Conservation (phyloP, 352 stramenopile genomes). For the Globisporangium parvum region DNA sequence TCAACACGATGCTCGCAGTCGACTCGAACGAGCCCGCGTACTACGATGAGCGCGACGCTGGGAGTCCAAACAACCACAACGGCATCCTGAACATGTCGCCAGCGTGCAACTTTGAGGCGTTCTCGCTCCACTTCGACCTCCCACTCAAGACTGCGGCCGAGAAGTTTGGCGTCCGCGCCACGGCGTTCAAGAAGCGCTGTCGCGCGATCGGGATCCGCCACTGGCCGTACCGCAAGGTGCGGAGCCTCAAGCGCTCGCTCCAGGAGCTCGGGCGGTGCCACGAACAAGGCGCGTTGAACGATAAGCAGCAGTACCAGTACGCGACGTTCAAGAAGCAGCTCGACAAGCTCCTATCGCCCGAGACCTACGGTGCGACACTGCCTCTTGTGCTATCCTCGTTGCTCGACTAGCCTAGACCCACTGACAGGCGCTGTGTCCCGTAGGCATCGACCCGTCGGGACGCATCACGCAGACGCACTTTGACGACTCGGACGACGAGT, state of each 20-base stretch:
- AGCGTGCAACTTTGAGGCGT: slow-evolving; percentile 63
- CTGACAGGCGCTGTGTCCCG: neutral
- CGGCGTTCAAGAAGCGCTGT: slow-evolving; percentile 73
- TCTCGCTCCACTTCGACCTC: slow-evolving; percentile 62
- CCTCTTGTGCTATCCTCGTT: neutral
- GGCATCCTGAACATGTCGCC: slow-evolving; percentile 36
- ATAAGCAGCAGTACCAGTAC: slow-evolving; percentile 60
- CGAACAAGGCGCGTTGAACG: slow-evolving; percentile 46
- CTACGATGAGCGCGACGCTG: slow-evolving; percentile 18
- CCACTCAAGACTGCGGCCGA: slow-evolving; percentile 62
- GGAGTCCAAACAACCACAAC: neutral
- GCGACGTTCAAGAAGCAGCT: slow-evolving; percentile 59
- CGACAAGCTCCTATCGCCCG: slow-evolving; percentile 52
- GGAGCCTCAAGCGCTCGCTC: slow-evolving; percentile 59
- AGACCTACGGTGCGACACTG: slow-evolving; percentile 38
- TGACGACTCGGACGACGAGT: slow-evolving; percentile 48
- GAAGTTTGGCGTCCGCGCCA: slow-evolving; percentile 69
- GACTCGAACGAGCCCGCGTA: slow-evolving; percentile 15
- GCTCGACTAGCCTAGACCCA: neutral
- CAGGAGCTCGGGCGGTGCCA: slow-evolving; percentile 55
- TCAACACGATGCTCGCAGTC: slow-evolving; percentile 30
- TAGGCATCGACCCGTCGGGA: slow-evolving; percentile 52
- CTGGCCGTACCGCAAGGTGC: slow-evolving; percentile 70
- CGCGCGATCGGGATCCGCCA: slow-evolving; percentile 65
- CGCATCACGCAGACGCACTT: slow-evolving; percentile 38